Evolutionary conservation across 2,329 filamentous ascomycete species (phyloP), one percentile per base, ranked within the genome.

Genomic region (Trichothecium sympodiale): DNA sequence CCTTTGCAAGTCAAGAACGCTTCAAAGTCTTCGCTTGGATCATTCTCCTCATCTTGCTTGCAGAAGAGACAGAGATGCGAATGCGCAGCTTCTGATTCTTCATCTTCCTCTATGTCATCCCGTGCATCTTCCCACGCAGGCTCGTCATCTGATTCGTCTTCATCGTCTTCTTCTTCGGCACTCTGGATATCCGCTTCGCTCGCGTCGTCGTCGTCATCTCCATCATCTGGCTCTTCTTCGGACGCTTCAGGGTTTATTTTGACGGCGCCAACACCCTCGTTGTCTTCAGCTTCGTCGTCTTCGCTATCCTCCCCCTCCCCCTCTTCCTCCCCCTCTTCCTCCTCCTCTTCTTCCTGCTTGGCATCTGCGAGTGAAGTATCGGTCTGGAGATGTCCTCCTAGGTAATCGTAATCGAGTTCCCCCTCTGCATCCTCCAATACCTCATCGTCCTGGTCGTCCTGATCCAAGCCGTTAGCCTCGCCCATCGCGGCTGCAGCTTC

Each of bases 21-120:
- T 56, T 91, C 86, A 49, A 80, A 91, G 44, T 88, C 83, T 45
- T 84, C 82, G 43, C 74, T 78, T 2, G 84, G 83, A 47, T 89
- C 85, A 43, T 89, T 70, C 37, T 91, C 83, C 59, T 93, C 85
- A 44, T 83, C 79, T 54, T 85, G 71, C 38, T 78, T 77, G 61
- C 88, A 95, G 50, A 89, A 93, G 44, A 86, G 82, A 60, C 57
- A 67, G 36, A 52, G 45, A 31, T 59, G 62, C 35, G 54, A 41
- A 13, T 65, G 63, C 30, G 65, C 70, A 2, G 62, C 62, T 38
- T 75, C 73, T 3, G 65, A 69, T 9, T 69, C 67, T 26, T 79
- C 77, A 9, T 69, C 69, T 40, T 69, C 71, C 14, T 62, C 69
- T 8, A 26, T 31, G 15, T n/a, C 26, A 20, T 36, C 38, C 20